Evolutionary conservation across 2,329 filamentous ascomycete species (phyloP), one percentile per base, ranked within the genome.

Genomic region (Ophiocordyceps camponoti-saundersi): DNA sequence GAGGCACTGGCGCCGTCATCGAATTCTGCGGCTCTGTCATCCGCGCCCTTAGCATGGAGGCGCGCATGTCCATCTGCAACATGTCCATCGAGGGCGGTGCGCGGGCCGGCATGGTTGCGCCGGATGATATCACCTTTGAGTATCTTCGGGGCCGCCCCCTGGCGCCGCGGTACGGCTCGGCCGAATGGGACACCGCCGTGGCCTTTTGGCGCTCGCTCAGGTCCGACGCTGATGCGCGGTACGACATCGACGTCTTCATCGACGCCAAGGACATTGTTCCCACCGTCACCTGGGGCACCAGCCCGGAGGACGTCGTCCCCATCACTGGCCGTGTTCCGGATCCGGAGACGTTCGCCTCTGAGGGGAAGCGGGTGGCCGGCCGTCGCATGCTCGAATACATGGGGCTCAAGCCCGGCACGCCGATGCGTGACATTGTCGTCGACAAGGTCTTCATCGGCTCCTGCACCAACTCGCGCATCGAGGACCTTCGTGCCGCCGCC

Each of bases 371-470:
- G 72, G 70, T 75, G 20, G 77, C 84, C 47, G 89, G 85, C 59
- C 77, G 79, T 52, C 78, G 88, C 48, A 86, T 89, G 64, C 73
- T 98, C 23, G 81, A 95, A 63, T 98, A 98, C 67, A 98, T 98
- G 92, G 92, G 92, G 34, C 73, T 98, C 47, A 82, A 75, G 6
- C 71, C 90, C 22, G 88, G 88, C 48, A 94, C 85, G 0, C 82
- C 77, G 10, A 92, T 98, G 81, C 79, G 95, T 62, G 88, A 96
- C n/a, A 82, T 98, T 53, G 66, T 72, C 26, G 68, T 96, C 47
- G 92, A 98, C 74, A 96, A 96, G 72, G 80, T 96, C 53, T 98
- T 96, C 63, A 95, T 96, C 56, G 92, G 92, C 43, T 95, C 88
- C 12, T 98, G 92, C 76, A 98, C 92, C 36, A 98, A 98, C 63